Evolutionary conservation across 1,284 basidiomycete genomes (phyloP).

Genomic region (Leccinum pseudoinsigne): DNA sequence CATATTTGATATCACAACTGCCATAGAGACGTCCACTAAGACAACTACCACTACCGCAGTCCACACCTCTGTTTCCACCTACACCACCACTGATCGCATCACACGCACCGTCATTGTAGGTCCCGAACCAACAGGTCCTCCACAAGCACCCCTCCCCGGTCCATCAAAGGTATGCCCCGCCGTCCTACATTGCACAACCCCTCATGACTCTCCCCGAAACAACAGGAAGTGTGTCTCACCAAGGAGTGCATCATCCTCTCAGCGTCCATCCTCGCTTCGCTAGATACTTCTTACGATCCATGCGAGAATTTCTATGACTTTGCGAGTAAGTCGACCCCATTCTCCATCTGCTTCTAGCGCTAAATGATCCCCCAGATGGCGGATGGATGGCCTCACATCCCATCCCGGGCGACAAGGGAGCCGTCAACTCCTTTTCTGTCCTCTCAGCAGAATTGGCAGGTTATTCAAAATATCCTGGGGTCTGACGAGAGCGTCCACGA

Average conservation of each 20-base stretch:
- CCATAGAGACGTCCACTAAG: constrained; percentile 33
- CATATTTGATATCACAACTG: constrained; percentile 35
- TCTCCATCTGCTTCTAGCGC: constrained; percentile 3
- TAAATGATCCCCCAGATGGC: constrained; percentile 48
- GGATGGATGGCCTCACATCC: constrained; percentile 84
- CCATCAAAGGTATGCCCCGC: constrained; percentile 27
- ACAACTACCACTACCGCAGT: constrained; percentile 39
- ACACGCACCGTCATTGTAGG: constrained; percentile 34
- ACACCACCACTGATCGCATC: constrained; percentile 34
- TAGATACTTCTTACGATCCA: constrained; percentile 86
- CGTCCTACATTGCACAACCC: neutral
- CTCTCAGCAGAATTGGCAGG: constrained; percentile 62
- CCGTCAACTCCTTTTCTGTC: constrained; percentile 62
- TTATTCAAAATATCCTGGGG: constrained; percentile 62
- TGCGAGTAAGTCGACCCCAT: constrained; percentile 59
- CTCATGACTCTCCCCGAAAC: constrained; percentile 7
- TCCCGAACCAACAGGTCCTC: constrained; percentile 36
- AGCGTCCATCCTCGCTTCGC: constrained; percentile 76
- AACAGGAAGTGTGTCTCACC: constrained; percentile 70
- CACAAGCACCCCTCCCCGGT: constrained; percentile 25
- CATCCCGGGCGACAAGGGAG: constrained; percentile 82
- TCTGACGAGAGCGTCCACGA: constrained; percentile 31
- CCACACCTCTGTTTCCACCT: constrained; percentile 38
- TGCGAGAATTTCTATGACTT: constrained; percentile 97
- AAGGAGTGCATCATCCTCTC: constrained; percentile 84